A percentile compares a stretch with the other conserved stretches of the same genome.
Conservation (phyloP, 2,329 filamentous ascomycete species). For the Incumbomyces lentus region DNA sequence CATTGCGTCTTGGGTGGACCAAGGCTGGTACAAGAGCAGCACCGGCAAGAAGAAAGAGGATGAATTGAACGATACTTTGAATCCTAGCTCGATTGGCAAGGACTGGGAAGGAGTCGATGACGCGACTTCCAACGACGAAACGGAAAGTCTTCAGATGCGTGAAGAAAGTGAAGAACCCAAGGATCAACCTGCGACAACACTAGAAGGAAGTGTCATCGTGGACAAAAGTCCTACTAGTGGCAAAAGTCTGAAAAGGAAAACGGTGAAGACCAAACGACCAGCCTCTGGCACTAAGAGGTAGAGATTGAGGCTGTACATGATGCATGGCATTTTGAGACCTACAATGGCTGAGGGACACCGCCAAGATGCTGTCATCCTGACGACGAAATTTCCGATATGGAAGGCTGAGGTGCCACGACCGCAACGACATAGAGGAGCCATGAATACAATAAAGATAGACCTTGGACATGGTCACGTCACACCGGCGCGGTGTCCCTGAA, state of each 20-base stretch:
- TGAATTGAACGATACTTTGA: constrained; percentile 11
- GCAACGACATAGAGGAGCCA: too few relatives aligned
- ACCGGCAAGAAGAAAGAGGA: constrained; percentile 15
- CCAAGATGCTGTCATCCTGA: too few relatives aligned
- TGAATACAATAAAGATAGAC: too few relatives aligned
- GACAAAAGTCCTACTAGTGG: constrained; percentile 12
- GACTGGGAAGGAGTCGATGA: constrained; percentile 16
- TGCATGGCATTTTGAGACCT: too few relatives aligned
- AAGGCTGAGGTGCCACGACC: too few relatives aligned
- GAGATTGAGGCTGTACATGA: too few relatives aligned
- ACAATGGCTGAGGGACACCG: too few relatives aligned
- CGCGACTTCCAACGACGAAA: constrained; percentile 4
- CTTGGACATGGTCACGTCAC: too few relatives aligned
- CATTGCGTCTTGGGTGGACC: constrained; percentile 28
- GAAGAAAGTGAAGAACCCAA: constrained; percentile 11
- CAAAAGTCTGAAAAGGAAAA: background rate
- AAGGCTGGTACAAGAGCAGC: constrained; percentile 20
- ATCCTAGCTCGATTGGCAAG: constrained; percentile 5
- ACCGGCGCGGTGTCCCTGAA: too few relatives aligned
- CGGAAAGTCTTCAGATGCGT: constrained; percentile 17
- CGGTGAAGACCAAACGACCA: too few relatives aligned
- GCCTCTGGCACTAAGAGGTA: too few relatives aligned
- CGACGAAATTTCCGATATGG: too few relatives aligned
- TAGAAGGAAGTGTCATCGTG: constrained; percentile 20
- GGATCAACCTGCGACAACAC: constrained; percentile 10